Conservation (phyloP, 108 stramenopile genomes). For the Chaetoceros muelleri region DNA sequence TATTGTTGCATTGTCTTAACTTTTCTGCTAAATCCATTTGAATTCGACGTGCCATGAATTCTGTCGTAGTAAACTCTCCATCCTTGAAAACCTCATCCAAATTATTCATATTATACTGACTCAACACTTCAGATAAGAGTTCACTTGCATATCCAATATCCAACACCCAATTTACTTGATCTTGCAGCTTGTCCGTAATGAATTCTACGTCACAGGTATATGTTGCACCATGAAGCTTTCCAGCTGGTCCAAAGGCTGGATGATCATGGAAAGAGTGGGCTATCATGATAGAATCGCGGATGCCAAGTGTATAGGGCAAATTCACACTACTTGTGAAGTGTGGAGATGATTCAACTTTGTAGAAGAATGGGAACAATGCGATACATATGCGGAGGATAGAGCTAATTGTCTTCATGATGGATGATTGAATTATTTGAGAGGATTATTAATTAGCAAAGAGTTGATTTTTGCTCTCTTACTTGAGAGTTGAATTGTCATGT, state of each 20-base stretch:
- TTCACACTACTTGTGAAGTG: no score
- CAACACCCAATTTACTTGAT: constrained; percentile 85
- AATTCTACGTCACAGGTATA: constrained; percentile 92
- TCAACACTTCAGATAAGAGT: constrained; percentile 54
- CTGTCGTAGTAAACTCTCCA: constrained; percentile 80
- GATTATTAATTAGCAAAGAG: no score
- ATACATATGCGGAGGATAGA: no score
- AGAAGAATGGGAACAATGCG: no score
- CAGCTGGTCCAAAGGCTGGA: constrained; percentile 84
- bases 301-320: constrained; percentile 67
- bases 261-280: constrained; percentile 84
- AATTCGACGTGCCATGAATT: constrained; percentile 81
- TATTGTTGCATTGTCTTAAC: constrained; percentile 20
- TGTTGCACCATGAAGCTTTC: constrained; percentile 88
- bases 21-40: constrained; percentile 22
- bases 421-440: no score
- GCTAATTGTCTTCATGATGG: no score
- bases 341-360: no score
- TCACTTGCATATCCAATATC: constrained; percentile 86
- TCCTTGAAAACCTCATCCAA: constrained; percentile 83
- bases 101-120: constrained; percentile 83
- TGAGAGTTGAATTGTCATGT: no score
- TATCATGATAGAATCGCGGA: constrained; percentile 91
- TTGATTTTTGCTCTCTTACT: no score
- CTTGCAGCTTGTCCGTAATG: constrained; percentile 35